phyloP scores from a whole-genome alignment of 1,284 basidiomycete species.

The Trichosporon sp. region DNA sequence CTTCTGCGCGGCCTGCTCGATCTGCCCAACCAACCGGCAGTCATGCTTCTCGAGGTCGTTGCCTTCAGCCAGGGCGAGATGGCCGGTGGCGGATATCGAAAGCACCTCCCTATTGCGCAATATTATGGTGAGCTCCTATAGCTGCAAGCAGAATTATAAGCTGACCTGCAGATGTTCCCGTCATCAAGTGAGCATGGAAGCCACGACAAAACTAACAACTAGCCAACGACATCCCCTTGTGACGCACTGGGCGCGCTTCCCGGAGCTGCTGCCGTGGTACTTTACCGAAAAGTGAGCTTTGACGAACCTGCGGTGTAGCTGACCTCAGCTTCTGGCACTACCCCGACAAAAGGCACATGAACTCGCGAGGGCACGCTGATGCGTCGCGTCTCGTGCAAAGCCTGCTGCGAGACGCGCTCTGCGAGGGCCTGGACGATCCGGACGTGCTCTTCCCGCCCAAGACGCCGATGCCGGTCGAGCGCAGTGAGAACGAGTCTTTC shows the following conservation, averaged over 20 bases:
- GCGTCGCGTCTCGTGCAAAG: slow-evolving; percentile 35
- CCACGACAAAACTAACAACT: not conserved
- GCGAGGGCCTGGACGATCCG: slow-evolving; percentile 13
- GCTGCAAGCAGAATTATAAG: not conserved
- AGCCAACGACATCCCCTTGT: slow-evolving; percentile 39
- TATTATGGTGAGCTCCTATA: slow-evolving; percentile 40
- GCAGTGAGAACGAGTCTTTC: not conserved
- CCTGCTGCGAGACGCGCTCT: slow-evolving; percentile 39
- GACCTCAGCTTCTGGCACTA: slow-evolving; percentile 39
- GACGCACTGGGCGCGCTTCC: slow-evolving; percentile 43
- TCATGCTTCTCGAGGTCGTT: slow-evolving; percentile 41
- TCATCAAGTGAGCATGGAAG: slow-evolving; percentile 31
- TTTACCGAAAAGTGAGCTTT: slow-evolving; percentile 39
- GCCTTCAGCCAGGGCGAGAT: slow-evolving; percentile 43
- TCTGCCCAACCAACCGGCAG: slow-evolving; percentile 36
- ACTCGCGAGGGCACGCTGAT: slow-evolving; percentile 42
- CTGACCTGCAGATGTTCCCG: slow-evolving; percentile 33
- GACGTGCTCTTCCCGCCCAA: slow-evolving; percentile 1
- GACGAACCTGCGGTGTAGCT: not conserved
- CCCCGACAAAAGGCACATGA: slow-evolving; percentile 44
- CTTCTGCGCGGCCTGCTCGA: slow-evolving; percentile 42
- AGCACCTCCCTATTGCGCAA: slow-evolving; percentile 45
- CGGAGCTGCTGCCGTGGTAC: slow-evolving; percentile 39
- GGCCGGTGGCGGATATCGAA: slow-evolving; percentile 45
- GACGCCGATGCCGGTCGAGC: slow-evolving; percentile 19